phyloP scores from a whole-genome alignment of 2,329 filamentous ascomycete genomes.

The Aureobasidium sp. region DNA sequence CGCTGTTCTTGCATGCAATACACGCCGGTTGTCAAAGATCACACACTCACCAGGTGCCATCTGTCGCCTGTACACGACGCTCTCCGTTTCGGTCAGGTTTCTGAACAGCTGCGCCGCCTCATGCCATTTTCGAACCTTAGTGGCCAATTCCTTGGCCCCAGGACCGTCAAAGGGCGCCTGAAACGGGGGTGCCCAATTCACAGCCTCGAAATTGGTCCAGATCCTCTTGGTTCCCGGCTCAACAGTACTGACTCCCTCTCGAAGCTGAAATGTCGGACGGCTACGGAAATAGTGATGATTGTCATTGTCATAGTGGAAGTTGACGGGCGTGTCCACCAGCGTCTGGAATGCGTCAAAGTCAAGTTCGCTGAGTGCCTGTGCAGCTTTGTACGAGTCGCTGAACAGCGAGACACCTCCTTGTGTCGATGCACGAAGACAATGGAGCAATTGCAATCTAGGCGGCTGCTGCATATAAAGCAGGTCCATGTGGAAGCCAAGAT shows the following conservation, averaged over 20 bases:
- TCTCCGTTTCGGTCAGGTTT: slow-evolving; percentile 48
- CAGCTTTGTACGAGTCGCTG: slow-evolving; percentile 64
- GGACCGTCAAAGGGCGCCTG: slow-evolving; percentile 27
- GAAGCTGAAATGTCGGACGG: slow-evolving; percentile 17
- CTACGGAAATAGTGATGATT: slow-evolving; percentile 36
- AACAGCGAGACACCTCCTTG: slow-evolving; percentile 81
- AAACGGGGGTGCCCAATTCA: slow-evolving; percentile 33
- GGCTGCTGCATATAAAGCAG: slow-evolving; percentile 76
- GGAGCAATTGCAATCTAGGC: slow-evolving; percentile 78
- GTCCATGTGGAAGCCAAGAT: slow-evolving; percentile 87
- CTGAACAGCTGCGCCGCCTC: slow-evolving; percentile 51
- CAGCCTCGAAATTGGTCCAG: slow-evolving; percentile 24
- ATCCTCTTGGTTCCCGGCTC: background rate
- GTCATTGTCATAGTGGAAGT: slow-evolving; percentile 48
- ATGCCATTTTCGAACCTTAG: slow-evolving; percentile 38
- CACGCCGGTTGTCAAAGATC: slow-evolving; percentile 81
- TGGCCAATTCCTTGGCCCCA: background rate
- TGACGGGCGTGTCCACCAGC: slow-evolving; percentile 16
- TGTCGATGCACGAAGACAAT: slow-evolving; percentile 77
- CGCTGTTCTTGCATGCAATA: slow-evolving; percentile 73
- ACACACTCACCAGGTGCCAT: slow-evolving; percentile 79
- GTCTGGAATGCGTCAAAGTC: slow-evolving; percentile 20
- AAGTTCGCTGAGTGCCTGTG: slow-evolving; percentile 27
- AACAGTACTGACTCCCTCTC: background rate
- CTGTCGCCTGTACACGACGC: slow-evolving; percentile 61